phyloP scores from a whole-genome alignment of 208 protist species.

The Leishmania major region DNA sequence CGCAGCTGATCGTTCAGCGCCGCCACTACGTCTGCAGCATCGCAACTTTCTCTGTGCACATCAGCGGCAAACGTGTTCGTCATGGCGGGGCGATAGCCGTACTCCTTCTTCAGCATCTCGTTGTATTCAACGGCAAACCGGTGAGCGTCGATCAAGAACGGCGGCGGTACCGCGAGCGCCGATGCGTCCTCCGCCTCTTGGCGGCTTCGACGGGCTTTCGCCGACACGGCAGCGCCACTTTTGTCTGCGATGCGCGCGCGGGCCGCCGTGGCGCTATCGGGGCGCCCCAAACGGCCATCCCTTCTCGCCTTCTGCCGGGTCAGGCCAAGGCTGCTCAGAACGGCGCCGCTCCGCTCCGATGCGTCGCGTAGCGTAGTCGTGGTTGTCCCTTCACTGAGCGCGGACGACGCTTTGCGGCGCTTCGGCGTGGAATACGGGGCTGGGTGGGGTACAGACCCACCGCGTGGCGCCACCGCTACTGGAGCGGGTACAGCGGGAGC shows the following conservation, averaged over 20 bases:
- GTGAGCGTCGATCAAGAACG: constrained; percentile 78
- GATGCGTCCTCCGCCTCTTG: not conserved
- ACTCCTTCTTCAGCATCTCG: constrained; percentile 65
- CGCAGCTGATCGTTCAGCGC: constrained; percentile 25
- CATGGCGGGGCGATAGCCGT: constrained; percentile 70
- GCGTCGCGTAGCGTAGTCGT: constrained; percentile 7
- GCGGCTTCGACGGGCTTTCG: not conserved
- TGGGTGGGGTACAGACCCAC: not conserved
- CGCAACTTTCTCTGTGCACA: not conserved
- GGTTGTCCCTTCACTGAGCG: constrained; percentile 3
- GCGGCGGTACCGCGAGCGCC: constrained; percentile 4
- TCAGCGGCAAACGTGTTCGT: constrained; percentile 33
- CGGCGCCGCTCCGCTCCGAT: constrained; percentile 17
- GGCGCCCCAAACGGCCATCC: not conserved
- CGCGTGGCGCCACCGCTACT: constrained; percentile 2
- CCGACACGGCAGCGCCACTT: not conserved
- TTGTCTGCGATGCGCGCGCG: constrained; percentile 9
- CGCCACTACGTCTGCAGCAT: not conserved
- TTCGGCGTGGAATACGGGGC: constrained; percentile 1
- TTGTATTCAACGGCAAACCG: constrained; percentile 79
- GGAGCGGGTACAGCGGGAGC: not conserved
- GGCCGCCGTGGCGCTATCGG: not conserved
- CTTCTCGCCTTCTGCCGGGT: constrained; percentile 5
- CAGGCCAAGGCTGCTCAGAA: constrained; percentile 2
- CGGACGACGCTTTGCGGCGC: constrained; percentile 1